These are phyloP conservation scores for Camelina laxa DNA, from an alignment of 345 rosid species.

Conservation along the genomic window DNA sequence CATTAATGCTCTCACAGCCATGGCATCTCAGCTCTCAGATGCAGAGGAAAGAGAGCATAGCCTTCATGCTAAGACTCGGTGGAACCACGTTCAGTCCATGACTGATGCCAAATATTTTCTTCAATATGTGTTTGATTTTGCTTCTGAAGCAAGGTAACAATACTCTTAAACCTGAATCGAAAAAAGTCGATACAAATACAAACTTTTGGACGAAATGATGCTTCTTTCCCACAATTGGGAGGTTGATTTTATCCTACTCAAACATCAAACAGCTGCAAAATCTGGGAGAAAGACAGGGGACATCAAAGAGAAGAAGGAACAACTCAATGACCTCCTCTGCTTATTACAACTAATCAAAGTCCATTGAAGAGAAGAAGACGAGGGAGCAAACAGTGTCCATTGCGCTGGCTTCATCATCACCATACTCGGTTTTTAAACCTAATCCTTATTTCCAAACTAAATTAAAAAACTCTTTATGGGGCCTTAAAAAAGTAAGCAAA, in stretches of 20 bases:
- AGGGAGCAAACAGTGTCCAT: constrained; percentile 68
- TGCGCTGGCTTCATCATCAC: constrained; percentile 59
- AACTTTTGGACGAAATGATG: too few species aligned
- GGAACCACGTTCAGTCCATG: constrained; percentile 71
- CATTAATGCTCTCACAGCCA: constrained; percentile 65
- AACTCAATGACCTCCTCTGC: constrained; percentile 62
- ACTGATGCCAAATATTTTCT: constrained; percentile 78
- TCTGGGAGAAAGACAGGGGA: constrained; percentile 72
- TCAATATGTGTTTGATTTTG: constrained; percentile 66
- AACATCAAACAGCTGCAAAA: constrained; percentile 55
- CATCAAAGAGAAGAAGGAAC: constrained; percentile 67
- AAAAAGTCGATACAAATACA: too few species aligned
- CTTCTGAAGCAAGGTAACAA: constrained; percentile 75
- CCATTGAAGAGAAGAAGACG: constrained; percentile 61
- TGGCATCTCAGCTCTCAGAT: constrained; percentile 87
- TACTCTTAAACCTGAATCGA: not conserved
- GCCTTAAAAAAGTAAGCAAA: not conserved
- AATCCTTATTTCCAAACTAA: constrained; percentile 3
- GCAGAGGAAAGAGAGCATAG: constrained; percentile 78
- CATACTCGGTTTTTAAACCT: constrained; percentile 48
- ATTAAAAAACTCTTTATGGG: not conserved
- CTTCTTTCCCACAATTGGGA: not conserved
- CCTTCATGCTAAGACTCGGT: constrained; percentile 62
- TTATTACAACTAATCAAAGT: constrained; percentile 64
- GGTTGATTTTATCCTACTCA: not conserved